Base-by-base conservation (phyloP, 305 asterid genomes). In the Fraxinus dipetala region DNA sequence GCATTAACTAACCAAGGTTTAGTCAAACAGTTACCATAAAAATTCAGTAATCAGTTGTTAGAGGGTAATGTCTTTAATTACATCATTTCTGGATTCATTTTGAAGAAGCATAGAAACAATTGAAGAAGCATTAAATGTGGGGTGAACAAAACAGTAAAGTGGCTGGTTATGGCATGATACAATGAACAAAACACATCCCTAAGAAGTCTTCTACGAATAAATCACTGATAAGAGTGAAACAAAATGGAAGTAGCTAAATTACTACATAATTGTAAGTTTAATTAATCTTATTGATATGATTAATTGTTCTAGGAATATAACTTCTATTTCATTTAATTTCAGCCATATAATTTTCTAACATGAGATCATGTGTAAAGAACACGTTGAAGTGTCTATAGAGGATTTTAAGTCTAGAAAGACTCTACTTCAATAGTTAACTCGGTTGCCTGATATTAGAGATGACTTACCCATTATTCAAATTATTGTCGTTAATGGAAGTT, bases 401-500 rank as follows among this genome's bases (percentile, higher is more conserved):
- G 32, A 79, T 70, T 38, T 72, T 26, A 43, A 28, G 24, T 56
- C 11, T 48, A 6, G 16, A 51, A 51, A 16, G 43, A 30, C 76
- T 35, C 14, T 69, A 43, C 18, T 69, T 6, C 34, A 8, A 14
- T 18, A 14, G 51, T 73, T 7, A 22, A 26, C 76, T 20, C 7
- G 69, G 69, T 75, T 32, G 38, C 35, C 31, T 22, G 77, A 76
- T 75, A n/a, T n/a, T 72, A 22, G 7, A 22, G 56, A 40, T 13
- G 78, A 80, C 90, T 84, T 84, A 92, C 96, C 87, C 81, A 78
- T 87, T 87, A 24, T 59, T 85, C 79, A 87, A 82, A 56, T 61
- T 85, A 78, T 67, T 84, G 56, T 86, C 84, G 54, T 78, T 84
- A 34, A 92, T 89, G 63, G 88, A 86, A 84, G 93, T 92, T 76